Base-by-base conservation (phyloP, 2,329 filamentous ascomycete genomes). In the Nannizziopsis arthrosporioides region DNA sequence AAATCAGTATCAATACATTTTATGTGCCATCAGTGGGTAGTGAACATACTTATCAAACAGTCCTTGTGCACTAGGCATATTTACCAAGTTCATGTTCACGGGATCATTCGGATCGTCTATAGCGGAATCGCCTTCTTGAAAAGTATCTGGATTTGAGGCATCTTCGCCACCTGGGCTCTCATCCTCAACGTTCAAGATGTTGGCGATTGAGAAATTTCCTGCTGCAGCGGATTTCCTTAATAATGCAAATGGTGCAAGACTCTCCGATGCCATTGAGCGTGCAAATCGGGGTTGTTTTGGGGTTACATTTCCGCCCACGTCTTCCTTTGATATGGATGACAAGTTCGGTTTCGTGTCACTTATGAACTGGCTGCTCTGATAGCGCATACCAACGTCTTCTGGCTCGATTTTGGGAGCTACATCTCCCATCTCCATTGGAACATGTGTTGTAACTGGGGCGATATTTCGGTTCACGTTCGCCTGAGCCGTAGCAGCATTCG, bases 41-140 rank as follows among this genome's bases (percentile, higher is more conserved):
- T 18, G 6, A 35, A 46, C 53, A 38, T 47, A 62, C 60, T 51
- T 58, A 19, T 60, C 56, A 51, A 61, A 64, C 5, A 66, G 50
- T n/a, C 56, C 56, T 14, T 58, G 42, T 7, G 62, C 60, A 42
- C 62, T 47, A 1, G 50, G 44, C 27, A 57, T 55, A 34, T 56
- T 59, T 5, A 64, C 42, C 27, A 63, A 49, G 8, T 58, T 56
- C 30, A 53, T 54, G 15, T 49, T 51, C 8, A 64, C 52, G 10
- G 63, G 63, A 43, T 64, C 62, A 42, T 60, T 53, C 7, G 43
- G 38, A 12, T 55, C 54, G n/a, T 44, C 41, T 8, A 49, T 48
- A 10, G 42, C 43, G 15, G n/a, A 40, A 15, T 54, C 45, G 1
- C 36, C 45, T 14, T 32, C 14, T 38, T n/a, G 31, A n/a, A 27